Base-by-base conservation (phyloP, 306 rosid genomes). In the Fragaria nilgerrensis region DNA sequence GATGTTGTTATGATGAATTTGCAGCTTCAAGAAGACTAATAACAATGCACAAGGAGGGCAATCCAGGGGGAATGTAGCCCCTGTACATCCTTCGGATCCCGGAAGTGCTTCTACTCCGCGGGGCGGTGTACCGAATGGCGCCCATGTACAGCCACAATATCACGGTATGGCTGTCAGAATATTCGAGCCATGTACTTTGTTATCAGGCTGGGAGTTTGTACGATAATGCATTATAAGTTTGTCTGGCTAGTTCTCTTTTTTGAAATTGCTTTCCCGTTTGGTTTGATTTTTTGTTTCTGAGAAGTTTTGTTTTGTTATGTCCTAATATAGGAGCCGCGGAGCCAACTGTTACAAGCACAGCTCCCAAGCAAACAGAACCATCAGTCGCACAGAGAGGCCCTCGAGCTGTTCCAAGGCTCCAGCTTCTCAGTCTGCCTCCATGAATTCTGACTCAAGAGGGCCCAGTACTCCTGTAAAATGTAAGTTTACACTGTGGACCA, bases 41-140 rank as follows among this genome's bases (percentile, higher is more conserved):
- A 91, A 80, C 78, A 90, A 87, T 93, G 91, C 92, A 82, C 97
- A 91, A 88, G 98, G 97, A 68, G 97, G 90, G 82, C 98, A 93
- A 79, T 77, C 92, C 56, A 84, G 96, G 91, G 86, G 82, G 73
- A 86, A 78, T 85, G 80, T 82, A n/a, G 72, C 91, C 75, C 49
- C 76, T 61, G 89, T 79, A 75, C 83, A 84, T 87, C 79, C 92
- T 53, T 44, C 84, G 16, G 98, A 90, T 78, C 81, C 85, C 3
- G 82, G 82, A 73, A 84, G 34, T 66, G 85, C 83, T 80, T 61
- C 91, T 69, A 75, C 84, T 23, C 84, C 75, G 14, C 86, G 86
- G 22, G 82, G 81, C 0, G 73, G 79, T 2, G 65, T 85, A 32
- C 92, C 55, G 41, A 96, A 96, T 84, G 99, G 98, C 70, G 79